Base-by-base conservation (phyloP, 805 yeast species). In the Geotrichum ghanense region DNA sequence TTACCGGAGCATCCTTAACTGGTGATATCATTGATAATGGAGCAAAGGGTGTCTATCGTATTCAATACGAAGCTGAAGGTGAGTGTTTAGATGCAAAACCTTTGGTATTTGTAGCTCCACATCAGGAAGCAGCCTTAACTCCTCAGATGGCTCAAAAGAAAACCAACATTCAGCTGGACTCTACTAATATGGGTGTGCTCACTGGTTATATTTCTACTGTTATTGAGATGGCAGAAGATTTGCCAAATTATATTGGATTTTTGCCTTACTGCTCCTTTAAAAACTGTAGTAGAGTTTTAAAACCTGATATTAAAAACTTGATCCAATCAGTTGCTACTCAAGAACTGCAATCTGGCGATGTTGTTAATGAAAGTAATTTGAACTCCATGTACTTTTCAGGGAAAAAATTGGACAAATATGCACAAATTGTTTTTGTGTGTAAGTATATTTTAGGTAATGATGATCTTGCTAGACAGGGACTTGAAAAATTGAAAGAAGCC, bases 311-410 rank as follows among this genome's bases (percentile, higher is more conserved):
- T 0, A 59, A 65, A 20, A 50, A 57, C 1, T 46, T 60, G 31
- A 75, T 79, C 26, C 50, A 56, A 9, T 55, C 59, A 21, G 72
- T 73, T 1, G 79, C 81, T 0, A 50, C 45, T 1, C 48, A 58
- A 3, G 85, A 79, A 47, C 58, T 71, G 14, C 56, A 66, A 20
- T 4, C 12, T 10, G 70, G 63, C 31, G 80, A 76, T 49, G 68
- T 76, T 17, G 64, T 65, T 9, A 71, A 67, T 3, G 69, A 69
- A 60, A 72, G 79, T 12, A 67, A 78, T 52, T 66, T 79, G 16
- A 87, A 86, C 53, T 84, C 95, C 0, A 86, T 85, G 94, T 87
- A 87, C 64, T 78, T 82, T 17, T 72, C 90, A 2, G 96, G 95
- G n/a, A 87, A 87, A 57, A 73, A 78, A 20, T 64, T 87, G 43